Evolutionary conservation across 768 basidiomycete species (phyloP).

Genomic region (Russula virescens): DNA sequence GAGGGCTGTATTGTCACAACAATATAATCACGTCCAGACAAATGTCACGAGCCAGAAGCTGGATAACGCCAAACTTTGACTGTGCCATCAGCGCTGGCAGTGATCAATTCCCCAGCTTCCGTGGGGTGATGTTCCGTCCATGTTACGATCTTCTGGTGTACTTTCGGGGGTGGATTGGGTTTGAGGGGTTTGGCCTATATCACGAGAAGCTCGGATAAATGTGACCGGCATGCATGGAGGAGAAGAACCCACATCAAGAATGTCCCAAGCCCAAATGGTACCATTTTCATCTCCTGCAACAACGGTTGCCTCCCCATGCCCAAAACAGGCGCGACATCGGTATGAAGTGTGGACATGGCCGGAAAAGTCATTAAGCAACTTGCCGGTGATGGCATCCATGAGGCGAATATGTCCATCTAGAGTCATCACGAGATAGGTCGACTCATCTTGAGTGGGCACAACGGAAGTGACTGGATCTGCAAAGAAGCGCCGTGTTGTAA

Average conservation of each 20-base stretch:
- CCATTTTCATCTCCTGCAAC: conserved; percentile 91
- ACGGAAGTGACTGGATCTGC: conserved; percentile 85
- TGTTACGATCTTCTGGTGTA: conserved; percentile 79
- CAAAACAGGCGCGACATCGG: conserved; percentile 76
- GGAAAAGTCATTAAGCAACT: conserved; percentile 76
- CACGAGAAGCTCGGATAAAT: neutral
- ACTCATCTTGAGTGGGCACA: conserved; percentile 68
- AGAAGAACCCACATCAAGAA: conserved; percentile 65
- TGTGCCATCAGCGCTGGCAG: conserved; percentile 86
- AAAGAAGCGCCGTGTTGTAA: neutral
- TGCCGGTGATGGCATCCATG: conserved; percentile 79
- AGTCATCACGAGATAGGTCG: conserved; percentile 75
- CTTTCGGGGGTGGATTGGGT: conserved; percentile 69
- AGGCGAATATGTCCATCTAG: conserved; percentile 82
- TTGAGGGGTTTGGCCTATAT: conserved; percentile 61
- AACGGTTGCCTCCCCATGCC: conserved; percentile 74
- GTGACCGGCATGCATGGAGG: neutral
- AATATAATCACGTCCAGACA: neutral
- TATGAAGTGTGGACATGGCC: conserved; percentile 74
- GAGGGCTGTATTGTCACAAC: conserved; percentile 1
- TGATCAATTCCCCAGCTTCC: conserved; percentile 77
- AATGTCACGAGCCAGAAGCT: conserved; percentile 12
- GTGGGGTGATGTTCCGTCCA: conserved; percentile 90
- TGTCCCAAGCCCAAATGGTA: conserved; percentile 85
- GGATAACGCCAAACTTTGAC: conserved; percentile 81